Conservation (phyloP, 176 grass and related monocot species). For the Elymus sibiricus region DNA sequence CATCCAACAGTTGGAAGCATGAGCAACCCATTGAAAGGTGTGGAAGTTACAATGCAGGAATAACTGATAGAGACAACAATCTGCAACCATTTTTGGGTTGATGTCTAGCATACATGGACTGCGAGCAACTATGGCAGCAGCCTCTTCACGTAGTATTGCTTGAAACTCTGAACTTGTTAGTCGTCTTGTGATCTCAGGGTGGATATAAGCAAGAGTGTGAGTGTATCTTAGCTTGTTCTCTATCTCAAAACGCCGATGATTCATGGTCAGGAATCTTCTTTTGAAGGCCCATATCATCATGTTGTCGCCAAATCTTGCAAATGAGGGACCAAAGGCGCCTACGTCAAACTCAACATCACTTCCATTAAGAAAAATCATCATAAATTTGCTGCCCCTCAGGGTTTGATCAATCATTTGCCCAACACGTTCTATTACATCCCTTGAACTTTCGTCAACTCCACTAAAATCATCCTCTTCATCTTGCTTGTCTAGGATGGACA, state of each 20-base stretch:
- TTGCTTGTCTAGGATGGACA: neutral
- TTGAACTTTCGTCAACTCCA: neutral
- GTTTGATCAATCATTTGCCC: neutral
- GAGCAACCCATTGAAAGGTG: neutral
- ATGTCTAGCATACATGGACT: neutral
- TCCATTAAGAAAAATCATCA: slow-evolving; percentile 10
- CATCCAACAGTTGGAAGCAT: neutral
- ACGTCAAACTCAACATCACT: neutral
- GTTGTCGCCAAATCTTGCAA: neutral
- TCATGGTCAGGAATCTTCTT: neutral
- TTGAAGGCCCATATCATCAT: neutral
- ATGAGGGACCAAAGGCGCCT: neutral
- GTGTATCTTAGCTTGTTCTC: neutral
- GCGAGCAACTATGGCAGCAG: neutral
- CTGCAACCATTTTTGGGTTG: neutral
- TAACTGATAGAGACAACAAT: neutral
- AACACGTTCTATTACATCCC: neutral
- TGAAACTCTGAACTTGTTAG: neutral
- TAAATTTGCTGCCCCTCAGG: neutral
- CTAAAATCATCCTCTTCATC: slow-evolving; percentile 4
- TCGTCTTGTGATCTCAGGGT: rapidly evolving
- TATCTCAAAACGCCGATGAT: neutral
- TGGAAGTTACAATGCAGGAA: neutral
- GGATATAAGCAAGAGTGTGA: neutral
- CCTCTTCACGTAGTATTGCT: neutral